These are phyloP conservation scores for Penicillium soppii DNA, from an alignment of 495 filamentous ascomycete genomes.

Conservation along the genomic window DNA sequence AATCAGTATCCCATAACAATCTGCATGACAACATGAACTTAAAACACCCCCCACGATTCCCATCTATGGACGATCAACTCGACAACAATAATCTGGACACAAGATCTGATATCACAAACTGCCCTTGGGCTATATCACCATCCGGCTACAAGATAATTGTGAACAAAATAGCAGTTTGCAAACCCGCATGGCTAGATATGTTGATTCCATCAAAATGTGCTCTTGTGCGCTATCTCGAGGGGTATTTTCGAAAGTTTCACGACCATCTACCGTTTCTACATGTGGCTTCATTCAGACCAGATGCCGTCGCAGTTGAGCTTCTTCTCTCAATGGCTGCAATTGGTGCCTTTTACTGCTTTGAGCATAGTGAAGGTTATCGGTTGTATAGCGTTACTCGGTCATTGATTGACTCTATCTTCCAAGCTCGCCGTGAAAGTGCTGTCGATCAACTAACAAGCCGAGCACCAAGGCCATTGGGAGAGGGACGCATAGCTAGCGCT, in stretches of 20 bases:
- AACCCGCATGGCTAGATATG: not conserved
- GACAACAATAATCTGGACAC: slow-evolving; percentile 1
- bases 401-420: not conserved
- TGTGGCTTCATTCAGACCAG: not conserved
- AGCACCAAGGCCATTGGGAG: not conserved
- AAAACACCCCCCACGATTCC: not conserved
- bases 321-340: slow-evolving; percentile 2
- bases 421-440: not conserved
- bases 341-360: slow-evolving; percentile 11
- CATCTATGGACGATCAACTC: not conserved
- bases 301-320: not conserved
- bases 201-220: slow-evolving; percentile 2
- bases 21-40: not conserved
- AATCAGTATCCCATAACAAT: not conserved
- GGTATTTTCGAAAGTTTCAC: slow-evolving; percentile 10
- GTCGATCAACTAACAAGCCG: not conserved
- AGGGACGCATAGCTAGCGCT: not conserved
- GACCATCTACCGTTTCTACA: slow-evolving; percentile 10
- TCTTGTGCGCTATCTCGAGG: slow-evolving; percentile 8
- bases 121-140: not conserved
- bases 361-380: not conserved
- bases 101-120: not conserved
- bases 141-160: not conserved
- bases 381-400: not conserved
- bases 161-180: not conserved